Evolutionary conservation across 306 rosid genomes (phyloP).

Genomic region (Cucurbita pepo): DNA sequence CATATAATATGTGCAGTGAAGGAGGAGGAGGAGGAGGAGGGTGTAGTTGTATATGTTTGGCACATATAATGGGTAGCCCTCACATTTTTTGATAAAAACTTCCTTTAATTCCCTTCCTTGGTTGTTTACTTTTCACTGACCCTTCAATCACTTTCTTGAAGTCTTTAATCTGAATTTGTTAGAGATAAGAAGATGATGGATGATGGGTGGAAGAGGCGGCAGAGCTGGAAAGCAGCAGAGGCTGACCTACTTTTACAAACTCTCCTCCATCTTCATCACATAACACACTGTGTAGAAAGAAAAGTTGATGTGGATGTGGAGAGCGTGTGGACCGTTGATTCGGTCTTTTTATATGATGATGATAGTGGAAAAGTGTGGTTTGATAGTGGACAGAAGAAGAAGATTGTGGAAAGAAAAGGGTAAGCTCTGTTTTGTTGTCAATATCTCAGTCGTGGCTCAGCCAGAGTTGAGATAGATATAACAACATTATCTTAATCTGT

Average conservation of each 20-base stretch:
- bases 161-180: neutral
- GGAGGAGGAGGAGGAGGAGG: slow-evolving; percentile 8
- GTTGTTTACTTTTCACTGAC: neutral
- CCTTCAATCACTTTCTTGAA: neutral
- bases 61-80: slow-evolving; percentile 23
- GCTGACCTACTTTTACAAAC: too few species aligned
- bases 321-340: neutral
- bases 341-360: too few species aligned
- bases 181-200: neutral
- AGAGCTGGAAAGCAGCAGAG: neutral
- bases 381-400: neutral
- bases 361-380: too few species aligned
- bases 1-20: slow-evolving; percentile 21
- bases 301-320: neutral
- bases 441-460: slow-evolving; percentile 25
- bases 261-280: too few species aligned
- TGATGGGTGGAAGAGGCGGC: neutral
- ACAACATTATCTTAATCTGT: neutral
- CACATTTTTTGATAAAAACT: slow-evolving; percentile 8
- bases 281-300: too few species aligned
- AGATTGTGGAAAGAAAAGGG: slow-evolving; percentile 5
- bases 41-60: slow-evolving; percentile 29
- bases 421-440: slow-evolving; percentile 15
- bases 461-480: neutral
- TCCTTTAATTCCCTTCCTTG: neutral